Conservation (phyloP, 495 filamentous ascomycete genomes). For the Hypoxylon intermedium region DNA sequence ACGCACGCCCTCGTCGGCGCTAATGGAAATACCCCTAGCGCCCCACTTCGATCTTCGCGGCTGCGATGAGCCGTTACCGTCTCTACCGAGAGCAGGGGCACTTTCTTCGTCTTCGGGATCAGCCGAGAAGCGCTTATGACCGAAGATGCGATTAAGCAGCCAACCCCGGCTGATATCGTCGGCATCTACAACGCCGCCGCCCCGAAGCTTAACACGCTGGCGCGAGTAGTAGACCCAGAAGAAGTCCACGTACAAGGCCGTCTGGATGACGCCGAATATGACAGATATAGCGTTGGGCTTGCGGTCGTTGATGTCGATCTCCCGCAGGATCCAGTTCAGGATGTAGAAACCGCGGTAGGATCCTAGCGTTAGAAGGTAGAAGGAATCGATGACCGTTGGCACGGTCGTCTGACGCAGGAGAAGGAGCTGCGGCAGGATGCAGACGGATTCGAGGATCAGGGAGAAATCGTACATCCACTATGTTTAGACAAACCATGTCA, state of each 20-base stretch:
- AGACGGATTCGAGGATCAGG: slow-evolving; percentile 87
- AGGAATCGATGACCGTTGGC: slow-evolving; percentile 94
- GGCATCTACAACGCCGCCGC: slow-evolving; percentile 89
- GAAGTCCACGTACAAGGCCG: slow-evolving; percentile 90
- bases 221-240: slow-evolving; percentile 95
- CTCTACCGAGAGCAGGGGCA: slow-evolving; percentile 51
- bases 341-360: slow-evolving; percentile 91
- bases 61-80: slow-evolving; percentile 28
- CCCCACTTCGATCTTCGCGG: slow-evolving; percentile 69
- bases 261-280: slow-evolving; percentile 89
- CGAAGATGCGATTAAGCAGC: slow-evolving; percentile 65
- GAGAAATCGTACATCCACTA: slow-evolving; percentile 85
- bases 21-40: slow-evolving; percentile 76
- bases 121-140: slow-evolving; percentile 52
- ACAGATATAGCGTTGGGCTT: slow-evolving; percentile 74
- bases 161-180: slow-evolving; percentile 87
- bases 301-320: slow-evolving; percentile 60
- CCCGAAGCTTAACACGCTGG: slow-evolving; percentile 91
- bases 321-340: slow-evolving; percentile 85
- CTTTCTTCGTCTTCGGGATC: slow-evolving; percentile 55
- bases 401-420: slow-evolving; percentile 92
- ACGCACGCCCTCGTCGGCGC: slow-evolving; percentile 76
- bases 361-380: slow-evolving; percentile 87
- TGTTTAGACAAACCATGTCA: slow-evolving; percentile 12
- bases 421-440: slow-evolving; percentile 87